A percentile compares a stretch with the other conserved stretches of the same genome.
These are phyloP conservation scores for Calophaca sinica DNA, from an alignment of 306 rosid genomes.

Conservation along the genomic window DNA sequence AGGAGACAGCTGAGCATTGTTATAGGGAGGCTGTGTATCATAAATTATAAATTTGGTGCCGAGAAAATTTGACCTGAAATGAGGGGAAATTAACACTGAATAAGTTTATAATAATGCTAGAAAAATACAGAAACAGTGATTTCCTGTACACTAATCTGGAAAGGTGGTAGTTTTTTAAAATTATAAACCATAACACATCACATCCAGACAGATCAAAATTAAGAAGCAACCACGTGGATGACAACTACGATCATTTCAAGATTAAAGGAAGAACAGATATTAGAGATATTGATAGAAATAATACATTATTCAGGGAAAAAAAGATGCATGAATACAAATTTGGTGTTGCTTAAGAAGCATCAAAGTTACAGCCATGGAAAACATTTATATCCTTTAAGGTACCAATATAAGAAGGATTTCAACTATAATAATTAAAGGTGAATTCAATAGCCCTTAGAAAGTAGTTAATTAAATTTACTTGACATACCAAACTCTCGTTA, in stretches of 20 bases:
- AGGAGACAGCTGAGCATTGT: conserved; percentile 61
- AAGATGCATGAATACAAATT: not conserved
- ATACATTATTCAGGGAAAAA: too few species aligned
- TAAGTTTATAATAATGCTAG: too few species aligned
- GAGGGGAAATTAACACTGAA: not conserved
- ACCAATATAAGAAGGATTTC: not conserved
- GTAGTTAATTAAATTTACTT: not conserved
- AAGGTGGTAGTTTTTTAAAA: not conserved
- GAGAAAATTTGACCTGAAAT: conserved; percentile 85
- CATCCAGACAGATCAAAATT: not conserved
- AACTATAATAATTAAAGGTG: not conserved
- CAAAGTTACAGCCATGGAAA: not conserved
- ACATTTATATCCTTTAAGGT: not conserved
- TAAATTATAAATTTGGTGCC: conserved; percentile 89
- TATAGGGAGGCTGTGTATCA: conserved; percentile 84
- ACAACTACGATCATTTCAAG: not conserved
- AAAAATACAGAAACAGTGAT: not conserved
- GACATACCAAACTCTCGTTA: not conserved
- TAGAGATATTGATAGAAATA: not conserved
- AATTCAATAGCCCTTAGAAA: too few species aligned
- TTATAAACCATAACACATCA: not conserved
- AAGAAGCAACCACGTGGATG: not conserved
- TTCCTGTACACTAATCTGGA: not conserved
- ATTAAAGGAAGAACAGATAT: conserved; percentile 5
- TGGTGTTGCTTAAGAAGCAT: not conserved